Conservation (phyloP, 78 protist species). For the Dictyostelium capitatum region DNA sequence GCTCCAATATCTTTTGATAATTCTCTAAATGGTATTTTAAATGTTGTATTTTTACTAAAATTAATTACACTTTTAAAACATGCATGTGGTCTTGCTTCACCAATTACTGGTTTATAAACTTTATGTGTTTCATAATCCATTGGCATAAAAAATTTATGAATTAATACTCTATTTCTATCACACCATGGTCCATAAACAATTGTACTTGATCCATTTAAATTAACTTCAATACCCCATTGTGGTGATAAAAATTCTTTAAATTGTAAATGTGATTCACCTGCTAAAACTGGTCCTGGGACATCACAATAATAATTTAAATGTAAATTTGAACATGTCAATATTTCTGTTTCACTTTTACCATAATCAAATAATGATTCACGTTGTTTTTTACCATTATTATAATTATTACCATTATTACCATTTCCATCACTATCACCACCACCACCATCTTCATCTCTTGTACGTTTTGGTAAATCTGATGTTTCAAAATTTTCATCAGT, state of each 20-base stretch:
- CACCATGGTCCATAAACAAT: conserved; percentile 81
- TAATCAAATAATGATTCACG: conserved; percentile 23
- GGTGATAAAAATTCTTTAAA: conserved; percentile 51
- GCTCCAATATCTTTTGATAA: conserved; percentile 35
- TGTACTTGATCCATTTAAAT: not conserved
- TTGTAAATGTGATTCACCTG: not conserved
- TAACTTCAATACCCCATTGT: conserved; percentile 64
- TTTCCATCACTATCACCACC: not conserved
- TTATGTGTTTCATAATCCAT: conserved; percentile 47
- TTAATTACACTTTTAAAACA: conserved; percentile 8
- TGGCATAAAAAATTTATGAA: conserved; percentile 68
- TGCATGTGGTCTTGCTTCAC: conserved; percentile 55
- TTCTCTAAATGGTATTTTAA: conserved; percentile 75
- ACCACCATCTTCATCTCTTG: not conserved
- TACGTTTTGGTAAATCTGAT: conserved; percentile 57
- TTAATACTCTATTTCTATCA: conserved; percentile 45
- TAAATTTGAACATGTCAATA: not conserved
- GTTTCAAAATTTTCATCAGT: conserved; percentile 76
- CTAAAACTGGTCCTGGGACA: conserved; percentile 67
- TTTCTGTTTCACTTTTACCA: conserved; percentile 38
- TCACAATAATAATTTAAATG: conserved; percentile 60
- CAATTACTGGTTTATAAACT: conserved; percentile 47
- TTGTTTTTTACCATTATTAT: not conserved
- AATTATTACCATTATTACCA: not conserved
- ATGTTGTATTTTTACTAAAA: conserved; percentile 36